phyloP scores from a whole-genome alignment of 495 filamentous ascomycete genomes.

The Podospora bellae-mahoneyi region DNA sequence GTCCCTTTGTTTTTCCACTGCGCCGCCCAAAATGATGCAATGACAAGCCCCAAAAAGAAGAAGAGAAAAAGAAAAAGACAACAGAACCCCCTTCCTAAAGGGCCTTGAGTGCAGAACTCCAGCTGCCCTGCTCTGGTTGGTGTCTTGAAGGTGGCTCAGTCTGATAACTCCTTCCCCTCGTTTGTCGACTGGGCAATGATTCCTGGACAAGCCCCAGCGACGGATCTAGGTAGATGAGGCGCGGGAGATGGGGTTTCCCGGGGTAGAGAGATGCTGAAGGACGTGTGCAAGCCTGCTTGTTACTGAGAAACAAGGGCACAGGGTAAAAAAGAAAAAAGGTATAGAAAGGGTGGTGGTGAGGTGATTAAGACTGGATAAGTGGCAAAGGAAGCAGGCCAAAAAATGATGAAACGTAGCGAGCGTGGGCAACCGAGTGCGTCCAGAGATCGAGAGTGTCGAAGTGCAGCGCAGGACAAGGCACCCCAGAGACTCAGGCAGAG shows the following conservation, averaged over 20 bases:
- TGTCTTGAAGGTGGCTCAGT: neutral
- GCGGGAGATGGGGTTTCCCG: neutral
- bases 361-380: constrained; percentile 1
- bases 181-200: neutral
- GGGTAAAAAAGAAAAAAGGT: neutral
- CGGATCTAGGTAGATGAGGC: neutral
- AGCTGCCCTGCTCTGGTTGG: neutral
- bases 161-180: neutral
- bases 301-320: neutral
- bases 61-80: neutral
- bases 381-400: neutral
- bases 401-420: neutral
- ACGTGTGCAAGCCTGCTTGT: neutral
- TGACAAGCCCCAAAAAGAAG: neutral
- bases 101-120: neutral
- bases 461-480: neutral
- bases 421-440: neutral
- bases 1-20: neutral
- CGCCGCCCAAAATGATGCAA: neutral
- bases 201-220: neutral
- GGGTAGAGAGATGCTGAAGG: neutral
- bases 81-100: neutral
- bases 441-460: neutral
- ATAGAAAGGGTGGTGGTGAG: neutral
- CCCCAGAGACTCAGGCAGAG: neutral